Base-by-base conservation (phyloP, 345 rosid genomes). In the Linum usitatissimum region DNA sequence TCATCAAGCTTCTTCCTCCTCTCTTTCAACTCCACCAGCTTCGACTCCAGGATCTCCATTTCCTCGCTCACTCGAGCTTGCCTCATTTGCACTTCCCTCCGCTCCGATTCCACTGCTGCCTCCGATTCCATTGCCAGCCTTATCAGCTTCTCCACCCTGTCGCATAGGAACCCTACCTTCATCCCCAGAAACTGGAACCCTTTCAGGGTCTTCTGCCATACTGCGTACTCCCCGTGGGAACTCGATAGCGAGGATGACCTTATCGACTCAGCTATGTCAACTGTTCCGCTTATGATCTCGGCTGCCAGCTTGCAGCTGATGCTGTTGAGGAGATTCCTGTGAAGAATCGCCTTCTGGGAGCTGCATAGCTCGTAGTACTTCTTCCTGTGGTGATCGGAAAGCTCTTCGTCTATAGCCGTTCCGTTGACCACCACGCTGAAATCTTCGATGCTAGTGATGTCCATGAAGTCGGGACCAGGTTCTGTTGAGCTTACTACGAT, bases 21-120 rank as follows among this genome's bases (percentile, higher is more conserved):
- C 28, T 55, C 59, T 28, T 19, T 18, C 59, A 55, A 6, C 14
- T 55, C 59, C 21, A 3, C 6, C n/a, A 55, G 59, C 30, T 55
- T 55, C 15, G 12, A 4, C 18, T 55, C 59, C 3, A 55, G 59
- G 30, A 28, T 55, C 30, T 28, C 30, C 30, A 55, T 55, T 19
- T 55, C 59, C 59, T 55, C 59, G 59, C 21, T 55, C 9, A 55
- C 59, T 20, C 59, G 59, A n/a, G 21, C 59, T 19, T 55, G 59
- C 30, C 30, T 28, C 30, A 55, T 18, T 13, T 28, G n/a, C 14
- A 55, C 30, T 18, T 9, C 59, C 59, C 59, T 18, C 13, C 30
- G 12, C 30, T 55, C 59, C 7, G 59, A 55, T 19, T 55, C 59
- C 30, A 55, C 30, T 1, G 59, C 59, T 19, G n/a, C 28, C 18